Conservation (phyloP, 108 stramenopile genomes). For the Bacterosira constricta region DNA sequence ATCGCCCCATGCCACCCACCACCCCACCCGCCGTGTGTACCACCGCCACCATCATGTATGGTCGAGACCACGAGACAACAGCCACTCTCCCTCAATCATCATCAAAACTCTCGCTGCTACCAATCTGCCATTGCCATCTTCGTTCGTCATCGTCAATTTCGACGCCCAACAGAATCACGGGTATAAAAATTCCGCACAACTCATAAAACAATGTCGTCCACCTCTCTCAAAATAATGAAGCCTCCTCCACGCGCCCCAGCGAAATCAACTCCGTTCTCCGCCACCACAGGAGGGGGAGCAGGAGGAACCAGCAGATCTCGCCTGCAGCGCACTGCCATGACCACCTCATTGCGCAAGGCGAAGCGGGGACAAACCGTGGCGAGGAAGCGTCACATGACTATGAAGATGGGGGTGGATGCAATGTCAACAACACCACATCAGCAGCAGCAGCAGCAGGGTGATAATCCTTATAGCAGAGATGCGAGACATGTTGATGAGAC, state of each 20-base stretch:
- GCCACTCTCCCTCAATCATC: too few species aligned
- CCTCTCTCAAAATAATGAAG: conserved; percentile 3
- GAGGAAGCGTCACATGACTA: conserved; percentile 23
- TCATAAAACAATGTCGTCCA: background rate
- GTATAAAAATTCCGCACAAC: too few species aligned
- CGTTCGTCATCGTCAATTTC: background rate
- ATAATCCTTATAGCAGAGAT: conserved; percentile 8
- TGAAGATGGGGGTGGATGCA: conserved; percentile 4
- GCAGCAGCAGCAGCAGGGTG: too few species aligned
- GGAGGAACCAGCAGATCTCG: background rate
- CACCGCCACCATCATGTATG: too few species aligned
- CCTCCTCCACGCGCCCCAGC: conserved; percentile 1
- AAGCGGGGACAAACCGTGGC: conserved; percentile 23
- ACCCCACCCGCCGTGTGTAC: too few species aligned
- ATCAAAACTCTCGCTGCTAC: background rate
- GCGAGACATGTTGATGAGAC: background rate
- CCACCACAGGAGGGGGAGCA: background rate
- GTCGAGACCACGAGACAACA: too few species aligned
- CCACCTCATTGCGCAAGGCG: conserved; percentile 26
- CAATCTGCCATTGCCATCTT: background rate
- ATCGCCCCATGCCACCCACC: too few species aligned
- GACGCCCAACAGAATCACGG: too few species aligned
- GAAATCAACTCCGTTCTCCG: conserved; percentile 28
- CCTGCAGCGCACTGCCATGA: conserved; percentile 2
- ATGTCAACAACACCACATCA: background rate